These are phyloP conservation scores for Leccinum pellstonianum DNA, from an alignment of 768 basidiomycete genomes.

Conservation along the genomic window DNA sequence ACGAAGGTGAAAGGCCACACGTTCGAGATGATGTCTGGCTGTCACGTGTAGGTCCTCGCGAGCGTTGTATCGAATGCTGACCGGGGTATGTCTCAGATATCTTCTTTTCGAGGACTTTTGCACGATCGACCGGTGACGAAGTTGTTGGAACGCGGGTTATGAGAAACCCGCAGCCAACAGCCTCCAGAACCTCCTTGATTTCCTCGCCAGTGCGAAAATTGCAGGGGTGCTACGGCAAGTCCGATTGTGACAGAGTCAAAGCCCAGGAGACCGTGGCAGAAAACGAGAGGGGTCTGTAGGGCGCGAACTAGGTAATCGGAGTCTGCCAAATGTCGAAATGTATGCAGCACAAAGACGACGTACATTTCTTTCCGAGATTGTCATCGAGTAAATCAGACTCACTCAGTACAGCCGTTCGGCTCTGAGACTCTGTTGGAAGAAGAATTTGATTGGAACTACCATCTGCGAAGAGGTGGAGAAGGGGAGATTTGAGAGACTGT, in stretches of 20 bases:
- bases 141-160: conserved; percentile 94
- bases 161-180: conserved; percentile 85
- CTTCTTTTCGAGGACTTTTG: conserved; percentile 81
- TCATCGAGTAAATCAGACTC: conserved; percentile 47
- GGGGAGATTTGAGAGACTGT: conserved; percentile 27
- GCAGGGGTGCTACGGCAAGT: conserved; percentile 69
- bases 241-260: conserved; percentile 85
- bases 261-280: conserved; percentile 92
- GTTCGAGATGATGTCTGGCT: no score
- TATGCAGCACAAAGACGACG: conserved; percentile 23
- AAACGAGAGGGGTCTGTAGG: conserved; percentile 83
- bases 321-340: conserved; percentile 3
- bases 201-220: conserved; percentile 95
- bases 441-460: conserved; percentile 53
- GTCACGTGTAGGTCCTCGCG: no score
- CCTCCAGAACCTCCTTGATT: conserved; percentile 90
- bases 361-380: conserved; percentile 59
- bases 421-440: conserved; percentile 38
- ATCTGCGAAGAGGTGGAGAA: conserved; percentile 30
- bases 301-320: conserved; percentile 54
- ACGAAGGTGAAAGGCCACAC: no score
- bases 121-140: conserved; percentile 83
- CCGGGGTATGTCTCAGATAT: conserved; percentile 82
- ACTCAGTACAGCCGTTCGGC: conserved; percentile 43
- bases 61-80: conserved; percentile 8